Conservation (phyloP, 2,329 filamentous ascomycete species). For the Exophiala xenobiotica region DNA sequence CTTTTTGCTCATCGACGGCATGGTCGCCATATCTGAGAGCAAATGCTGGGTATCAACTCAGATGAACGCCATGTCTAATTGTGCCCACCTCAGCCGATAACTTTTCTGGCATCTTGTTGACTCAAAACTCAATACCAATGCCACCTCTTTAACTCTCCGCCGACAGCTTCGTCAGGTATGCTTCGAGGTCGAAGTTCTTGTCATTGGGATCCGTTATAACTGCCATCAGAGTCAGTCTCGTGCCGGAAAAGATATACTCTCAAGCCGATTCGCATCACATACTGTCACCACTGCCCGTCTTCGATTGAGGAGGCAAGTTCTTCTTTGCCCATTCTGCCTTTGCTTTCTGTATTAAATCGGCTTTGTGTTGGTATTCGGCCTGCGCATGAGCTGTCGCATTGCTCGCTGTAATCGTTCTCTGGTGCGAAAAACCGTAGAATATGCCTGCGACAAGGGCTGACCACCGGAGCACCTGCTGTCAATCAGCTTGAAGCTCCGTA, state of each 20-base stretch:
- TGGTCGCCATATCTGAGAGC: conserved; percentile 10
- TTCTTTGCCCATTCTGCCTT: conserved; percentile 88
- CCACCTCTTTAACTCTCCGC: conserved; percentile 25
- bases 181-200: conserved; percentile 91
- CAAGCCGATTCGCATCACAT: conserved; percentile 7
- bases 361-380: conserved; percentile 86
- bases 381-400: conserved; percentile 70
- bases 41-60: conserved; percentile 19
- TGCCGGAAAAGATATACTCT: background rate
- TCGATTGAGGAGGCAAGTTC: conserved; percentile 54
- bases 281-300: conserved; percentile 41
- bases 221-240: conserved; percentile 39
- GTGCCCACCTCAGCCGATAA: conserved; percentile 4
- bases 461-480: conserved; percentile 85
- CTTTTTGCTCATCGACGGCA: conserved; percentile 13
- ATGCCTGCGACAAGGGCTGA: conserved; percentile 87
- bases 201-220: conserved; percentile 75
- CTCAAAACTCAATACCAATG: background rate
- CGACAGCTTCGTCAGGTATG: conserved; percentile 57
- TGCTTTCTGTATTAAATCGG: conserved; percentile 86
- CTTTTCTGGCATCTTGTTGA: conserved; percentile 3
- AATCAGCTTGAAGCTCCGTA: conserved; percentile 12
- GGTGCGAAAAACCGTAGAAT: conserved; percentile 95
- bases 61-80: conserved; percentile 22
- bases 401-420: conserved; percentile 71